Evolutionary conservation across 768 basidiomycete species (phyloP), one percentile per base, ranked within the genome.

Genomic region (Pleurotus pulmonarius): DNA sequence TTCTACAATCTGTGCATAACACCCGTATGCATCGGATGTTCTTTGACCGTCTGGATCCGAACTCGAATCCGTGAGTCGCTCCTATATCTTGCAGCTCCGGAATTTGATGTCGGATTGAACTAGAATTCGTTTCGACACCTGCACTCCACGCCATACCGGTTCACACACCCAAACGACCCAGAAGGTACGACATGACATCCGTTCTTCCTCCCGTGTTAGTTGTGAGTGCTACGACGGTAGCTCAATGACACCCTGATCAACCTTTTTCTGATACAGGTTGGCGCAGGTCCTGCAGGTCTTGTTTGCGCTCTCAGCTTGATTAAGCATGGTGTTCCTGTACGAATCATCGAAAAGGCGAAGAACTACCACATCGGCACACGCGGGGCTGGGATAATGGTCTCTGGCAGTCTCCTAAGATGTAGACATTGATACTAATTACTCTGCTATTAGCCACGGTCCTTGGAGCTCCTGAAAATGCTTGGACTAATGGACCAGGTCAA

Each of bases 301-400:
- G 39, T 53, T 29, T 39, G 52, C 7, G 61, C 61, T 2, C 59
- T 62, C 40, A 41, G 44, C 1, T 41, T 58, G 16, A 53, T 67
- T 16, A 65, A 60, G n/a, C 71, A 69, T 45, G 60, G 65, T 7
- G 53, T 76, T 24, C 62, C 69, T 7, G 69, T 78, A 9, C 69
- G 73, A 37, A 67, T 78, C 39, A 67, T 77, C 24, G 68, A 77
- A 39, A 76, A 73, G 47, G 63, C 65, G 20, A 56, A 56, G 0
- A 53, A 54, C 0, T 55, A 52, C n/a, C 47, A 51, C 4, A 16
- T 58, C 16, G 61, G 63, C 4, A 56, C 58, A 9, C 64, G 64
- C n/a, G 64, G 64, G 40, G 48, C 56, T 8, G 57, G 54, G 2
- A 49, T 65, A 15, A 51, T 22, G 46, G 64, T 40, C 61, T n/a